Evolutionary conservation across 2,329 filamentous ascomycete species (phyloP).

Genomic region (Alternaria viburni): DNA sequence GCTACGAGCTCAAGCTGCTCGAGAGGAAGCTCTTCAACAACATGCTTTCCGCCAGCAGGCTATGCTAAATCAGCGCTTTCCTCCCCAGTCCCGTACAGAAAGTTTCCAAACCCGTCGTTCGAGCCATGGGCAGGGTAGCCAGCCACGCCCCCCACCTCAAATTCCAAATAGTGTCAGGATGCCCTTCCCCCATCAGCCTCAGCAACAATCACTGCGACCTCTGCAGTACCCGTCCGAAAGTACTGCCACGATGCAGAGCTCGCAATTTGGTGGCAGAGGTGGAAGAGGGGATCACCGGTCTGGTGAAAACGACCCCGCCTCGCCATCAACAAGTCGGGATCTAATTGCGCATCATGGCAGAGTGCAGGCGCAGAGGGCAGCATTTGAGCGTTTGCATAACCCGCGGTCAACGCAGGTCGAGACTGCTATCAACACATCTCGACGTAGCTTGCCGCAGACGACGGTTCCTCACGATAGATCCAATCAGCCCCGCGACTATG

Average conservation of each 20-base stretch:
- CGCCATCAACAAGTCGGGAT: not conserved
- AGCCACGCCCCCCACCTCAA: not conserved
- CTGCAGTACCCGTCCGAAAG: not conserved
- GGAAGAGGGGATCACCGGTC: conserved; percentile 22
- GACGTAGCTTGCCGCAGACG: conserved; percentile 19
- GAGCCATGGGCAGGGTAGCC: not conserved
- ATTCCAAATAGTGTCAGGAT: not conserved
- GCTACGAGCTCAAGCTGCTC: conserved; percentile 5
- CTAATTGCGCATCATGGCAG: conserved; percentile 6
- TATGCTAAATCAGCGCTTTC: not conserved
- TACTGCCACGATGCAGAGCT: not conserved
- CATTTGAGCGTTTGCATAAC: conserved; percentile 22
- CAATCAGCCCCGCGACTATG: conserved; percentile 12
- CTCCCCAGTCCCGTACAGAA: not conserved
- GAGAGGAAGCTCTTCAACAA: not conserved
- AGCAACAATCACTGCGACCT: not conserved
- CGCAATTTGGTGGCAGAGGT: not conserved
- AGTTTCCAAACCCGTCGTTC: not conserved
- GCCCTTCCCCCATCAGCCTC: not conserved
- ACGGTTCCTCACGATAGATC: conserved; percentile 18
- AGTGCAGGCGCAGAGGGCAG: conserved; percentile 23
- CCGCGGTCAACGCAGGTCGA: not conserved
- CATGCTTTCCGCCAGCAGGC: not conserved
- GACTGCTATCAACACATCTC: not conserved
- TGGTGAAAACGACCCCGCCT: conserved; percentile 30